Conservation (phyloP, 768 basidiomycete species). For the Termitomyces sp. region DNA sequence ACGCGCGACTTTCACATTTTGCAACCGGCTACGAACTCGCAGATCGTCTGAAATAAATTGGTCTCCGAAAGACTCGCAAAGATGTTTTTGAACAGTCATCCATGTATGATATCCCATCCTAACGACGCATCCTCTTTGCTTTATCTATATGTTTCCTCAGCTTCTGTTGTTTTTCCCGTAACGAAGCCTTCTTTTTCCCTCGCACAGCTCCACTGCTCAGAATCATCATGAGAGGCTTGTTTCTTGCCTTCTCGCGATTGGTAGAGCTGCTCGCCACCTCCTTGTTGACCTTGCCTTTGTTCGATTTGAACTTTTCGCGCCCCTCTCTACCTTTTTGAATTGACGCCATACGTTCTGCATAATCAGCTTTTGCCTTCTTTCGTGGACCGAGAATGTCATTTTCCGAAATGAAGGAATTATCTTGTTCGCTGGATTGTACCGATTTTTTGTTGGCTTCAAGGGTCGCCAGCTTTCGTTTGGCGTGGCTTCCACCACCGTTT, state of each 20-base stretch:
- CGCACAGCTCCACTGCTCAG: constrained; percentile 70
- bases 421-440: constrained; percentile 36
- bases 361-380: constrained; percentile 90
- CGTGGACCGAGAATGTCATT: constrained; percentile 89
- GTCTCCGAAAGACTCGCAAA: not conserved
- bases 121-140: constrained; percentile 48
- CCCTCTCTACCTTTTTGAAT: constrained; percentile 93
- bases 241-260: constrained; percentile 87
- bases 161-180: constrained; percentile 78
- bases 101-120: constrained; percentile 2
- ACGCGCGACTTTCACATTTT: constrained; percentile 74
- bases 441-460: constrained; percentile 71
- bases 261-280: constrained; percentile 79
- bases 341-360: constrained; percentile 88
- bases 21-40: constrained; percentile 66
- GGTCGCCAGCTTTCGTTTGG: constrained; percentile 85
- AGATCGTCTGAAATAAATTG: constrained; percentile 19
- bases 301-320: constrained; percentile 86
- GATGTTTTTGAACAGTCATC: not conserved
- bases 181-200: constrained; percentile 77
- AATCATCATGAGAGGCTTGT: constrained; percentile 96
- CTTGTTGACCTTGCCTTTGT: constrained; percentile 90
- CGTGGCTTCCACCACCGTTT: constrained; percentile 60
- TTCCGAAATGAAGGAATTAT: constrained; percentile 75
- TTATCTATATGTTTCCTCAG: constrained; percentile 71